Evolutionary conservation across 192 early-diverging fungal species (phyloP).

Genomic region (Coemansia sp.): DNA sequence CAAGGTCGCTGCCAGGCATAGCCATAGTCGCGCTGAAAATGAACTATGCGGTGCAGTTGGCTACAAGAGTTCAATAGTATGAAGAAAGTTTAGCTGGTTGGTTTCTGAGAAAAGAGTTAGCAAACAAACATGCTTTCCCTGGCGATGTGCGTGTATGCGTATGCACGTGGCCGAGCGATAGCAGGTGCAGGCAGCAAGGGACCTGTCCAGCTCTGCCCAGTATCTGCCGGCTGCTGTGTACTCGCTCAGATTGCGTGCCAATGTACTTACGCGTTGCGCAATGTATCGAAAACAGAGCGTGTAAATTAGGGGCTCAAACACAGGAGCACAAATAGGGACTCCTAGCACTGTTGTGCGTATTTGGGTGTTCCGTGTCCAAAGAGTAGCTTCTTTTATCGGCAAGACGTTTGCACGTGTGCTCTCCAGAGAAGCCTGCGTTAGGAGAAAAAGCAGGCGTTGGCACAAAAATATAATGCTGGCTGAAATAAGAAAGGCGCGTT

Average conservation of each 20-base stretch:
- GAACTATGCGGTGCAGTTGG: background rate
- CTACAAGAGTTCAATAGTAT: background rate
- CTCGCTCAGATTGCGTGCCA: constrained; percentile 2
- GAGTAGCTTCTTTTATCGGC: no score
- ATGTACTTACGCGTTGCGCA: constrained; percentile 9
- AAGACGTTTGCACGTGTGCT: background rate
- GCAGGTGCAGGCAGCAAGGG: background rate
- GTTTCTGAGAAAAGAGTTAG: constrained; percentile 7
- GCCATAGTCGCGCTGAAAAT: constrained; percentile 14
- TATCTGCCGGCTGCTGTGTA: background rate
- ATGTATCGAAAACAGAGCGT: background rate
- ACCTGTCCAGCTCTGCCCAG: background rate
- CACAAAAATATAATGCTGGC: constrained; percentile 1
- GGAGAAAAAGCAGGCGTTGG: background rate
- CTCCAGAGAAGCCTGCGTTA: background rate
- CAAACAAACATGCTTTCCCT: constrained; percentile 12
- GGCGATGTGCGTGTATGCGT: background rate
- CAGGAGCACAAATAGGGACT: background rate
- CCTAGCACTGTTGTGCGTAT: background rate
- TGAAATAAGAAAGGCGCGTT: constrained; percentile 4
- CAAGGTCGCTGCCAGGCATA: constrained; percentile 14
- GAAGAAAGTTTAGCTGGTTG: background rate
- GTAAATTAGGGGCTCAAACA: background rate
- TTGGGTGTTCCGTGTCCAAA: background rate
- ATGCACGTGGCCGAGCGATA: constrained; percentile 2